Evolutionary conservation across 2,329 filamentous ascomycete genomes (phyloP), one percentile per base, ranked within the genome.

Genomic region (Alternaria viburni): DNA sequence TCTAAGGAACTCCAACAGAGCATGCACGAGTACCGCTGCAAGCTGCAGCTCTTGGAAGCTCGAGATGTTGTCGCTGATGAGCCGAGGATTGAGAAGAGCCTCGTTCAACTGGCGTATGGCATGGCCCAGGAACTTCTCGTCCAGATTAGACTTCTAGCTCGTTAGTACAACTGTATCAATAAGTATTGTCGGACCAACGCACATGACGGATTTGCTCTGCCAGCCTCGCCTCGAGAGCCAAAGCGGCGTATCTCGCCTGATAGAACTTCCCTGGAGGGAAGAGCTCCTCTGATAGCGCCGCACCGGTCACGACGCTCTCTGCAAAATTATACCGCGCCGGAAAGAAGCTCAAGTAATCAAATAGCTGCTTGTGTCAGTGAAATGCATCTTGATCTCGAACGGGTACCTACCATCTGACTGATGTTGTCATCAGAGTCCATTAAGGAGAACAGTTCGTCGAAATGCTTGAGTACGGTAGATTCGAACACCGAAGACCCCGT

Each of bases 391-490:
- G 13, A 58, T 9, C 8, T 10, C 25, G n/a, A 30, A 10, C n/a
- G 23, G 10, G 9, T 41, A 64, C 69, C 60, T 56, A 74, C 74
- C 68, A 70, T 59, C 60, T 69, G 68, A 61, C 79, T 81, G 15
- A 74, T 74, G 3, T 59, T 57, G 61, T 94, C 89, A 47, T 92
- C 87, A 81, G 94, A 87, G 67, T 89, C 88, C 57, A 98, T 84
- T 72, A 95, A 91, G 46, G 88, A 87, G 85, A 96, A 97, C 23
- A 99, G 81, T 64, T 95, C 89, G 57, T 92, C 87, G 73, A 97
- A 97, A 77, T 96, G 92, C 61, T 89, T 86, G 69, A 96, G 83
- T 21, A 98, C 89, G 71, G 95, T 92, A 12, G 88, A 85, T 75
- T 98, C 93, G 3, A 98, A 84, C 2, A 86, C 83, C 74, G 65